Percentiles rank a stretch among this genome's conserved stretches.
Evolutionary conservation across 768 basidiomycete species (phyloP).

Genomic region (Mycena albidolilacea): DNA sequence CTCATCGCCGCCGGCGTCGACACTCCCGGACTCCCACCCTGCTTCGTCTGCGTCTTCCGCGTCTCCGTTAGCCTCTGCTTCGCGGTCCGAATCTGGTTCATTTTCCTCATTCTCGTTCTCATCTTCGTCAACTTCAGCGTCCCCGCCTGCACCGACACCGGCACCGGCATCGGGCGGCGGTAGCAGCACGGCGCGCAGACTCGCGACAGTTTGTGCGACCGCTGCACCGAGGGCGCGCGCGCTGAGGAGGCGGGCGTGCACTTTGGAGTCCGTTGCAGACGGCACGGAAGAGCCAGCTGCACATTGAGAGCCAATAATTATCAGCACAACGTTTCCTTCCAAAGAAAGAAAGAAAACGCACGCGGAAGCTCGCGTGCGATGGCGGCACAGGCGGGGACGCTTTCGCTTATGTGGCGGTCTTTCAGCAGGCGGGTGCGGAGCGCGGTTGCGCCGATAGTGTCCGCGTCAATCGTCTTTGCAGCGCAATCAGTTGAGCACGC

Average conservation of each 20-base stretch:
- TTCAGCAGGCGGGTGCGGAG: conserved; percentile 82
- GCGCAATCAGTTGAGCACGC: conserved; percentile 24
- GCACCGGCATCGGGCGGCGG: conserved; percentile 39
- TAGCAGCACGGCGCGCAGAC: conserved; percentile 61
- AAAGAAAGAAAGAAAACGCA: background rate
- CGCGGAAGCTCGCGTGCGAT: conserved; percentile 61
- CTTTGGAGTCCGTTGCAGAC: conserved; percentile 62
- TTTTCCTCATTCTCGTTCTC: conserved; percentile 39
- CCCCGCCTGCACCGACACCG: background rate
- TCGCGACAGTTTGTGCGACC: conserved; percentile 65
- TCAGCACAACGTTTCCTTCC: background rate
- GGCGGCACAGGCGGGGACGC: conserved; percentile 62
- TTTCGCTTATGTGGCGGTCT: conserved; percentile 69
- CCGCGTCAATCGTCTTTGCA: conserved; percentile 70
- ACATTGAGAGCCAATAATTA: background rate
- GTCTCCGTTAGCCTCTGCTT: conserved; percentile 38
- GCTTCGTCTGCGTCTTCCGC: conserved; percentile 28
- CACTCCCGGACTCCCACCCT: conserved; percentile 37
- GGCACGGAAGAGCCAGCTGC: conserved; percentile 49
- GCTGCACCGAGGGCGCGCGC: conserved; percentile 80
- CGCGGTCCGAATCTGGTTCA: conserved; percentile 42
- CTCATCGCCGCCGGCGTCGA: conserved; percentile 45
- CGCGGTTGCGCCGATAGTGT: conserved; percentile 74
- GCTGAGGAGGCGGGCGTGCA: conserved; percentile 81
- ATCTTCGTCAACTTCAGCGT: conserved; percentile 28